Percentiles rank a stretch among this genome's conserved stretches.
These are phyloP conservation scores for Cyberlindnera mrakii DNA, from an alignment of 805 yeast genomes.

Conservation along the genomic window DNA sequence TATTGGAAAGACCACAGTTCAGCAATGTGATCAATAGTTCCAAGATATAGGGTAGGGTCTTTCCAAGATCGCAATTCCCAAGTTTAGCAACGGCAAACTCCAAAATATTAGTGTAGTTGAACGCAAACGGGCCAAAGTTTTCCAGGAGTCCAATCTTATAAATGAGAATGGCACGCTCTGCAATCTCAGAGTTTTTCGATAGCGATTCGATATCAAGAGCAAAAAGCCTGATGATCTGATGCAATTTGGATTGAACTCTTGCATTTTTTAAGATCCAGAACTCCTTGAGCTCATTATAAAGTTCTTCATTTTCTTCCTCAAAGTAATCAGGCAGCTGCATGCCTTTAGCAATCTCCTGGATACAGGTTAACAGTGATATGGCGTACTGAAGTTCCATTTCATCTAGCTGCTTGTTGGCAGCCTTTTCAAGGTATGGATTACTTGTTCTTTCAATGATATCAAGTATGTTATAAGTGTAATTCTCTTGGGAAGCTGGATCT, in stretches of 20 bases:
- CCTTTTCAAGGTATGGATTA: slow-evolving; percentile 10
- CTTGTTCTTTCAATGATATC: slow-evolving; percentile 24
- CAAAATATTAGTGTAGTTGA: slow-evolving; percentile 35
- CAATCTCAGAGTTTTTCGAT: slow-evolving; percentile 39
- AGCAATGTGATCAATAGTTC: slow-evolving; percentile 17
- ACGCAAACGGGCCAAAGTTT: slow-evolving; percentile 61
- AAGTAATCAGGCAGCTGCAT: slow-evolving; percentile 53
- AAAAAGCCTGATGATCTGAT: slow-evolving; percentile 31
- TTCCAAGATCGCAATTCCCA: slow-evolving; percentile 20
- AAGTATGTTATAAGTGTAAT: slow-evolving; percentile 28
- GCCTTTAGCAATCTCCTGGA: slow-evolving; percentile 69
- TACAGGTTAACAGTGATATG: slow-evolving; percentile 52
- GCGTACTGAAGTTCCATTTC: slow-evolving; percentile 37
- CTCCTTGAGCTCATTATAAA: slow-evolving; percentile 16
- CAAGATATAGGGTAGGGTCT: slow-evolving; percentile 9
- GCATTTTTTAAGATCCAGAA: slow-evolving; percentile 18
- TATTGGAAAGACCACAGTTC: slow-evolving; percentile 12
- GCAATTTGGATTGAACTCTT: slow-evolving; percentile 7
- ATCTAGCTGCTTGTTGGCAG: slow-evolving; percentile 1
- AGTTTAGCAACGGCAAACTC: slow-evolving; percentile 27
- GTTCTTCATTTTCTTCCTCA: slow-evolving; percentile 23
- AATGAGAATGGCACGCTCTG: slow-evolving; percentile 59
- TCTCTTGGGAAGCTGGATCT: slow-evolving; percentile 40
- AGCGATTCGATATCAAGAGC: slow-evolving; percentile 34
- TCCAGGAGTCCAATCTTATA: slow-evolving; percentile 64